Conservation (phyloP, 148 eudicot species). For the Cornus florida region DNA sequence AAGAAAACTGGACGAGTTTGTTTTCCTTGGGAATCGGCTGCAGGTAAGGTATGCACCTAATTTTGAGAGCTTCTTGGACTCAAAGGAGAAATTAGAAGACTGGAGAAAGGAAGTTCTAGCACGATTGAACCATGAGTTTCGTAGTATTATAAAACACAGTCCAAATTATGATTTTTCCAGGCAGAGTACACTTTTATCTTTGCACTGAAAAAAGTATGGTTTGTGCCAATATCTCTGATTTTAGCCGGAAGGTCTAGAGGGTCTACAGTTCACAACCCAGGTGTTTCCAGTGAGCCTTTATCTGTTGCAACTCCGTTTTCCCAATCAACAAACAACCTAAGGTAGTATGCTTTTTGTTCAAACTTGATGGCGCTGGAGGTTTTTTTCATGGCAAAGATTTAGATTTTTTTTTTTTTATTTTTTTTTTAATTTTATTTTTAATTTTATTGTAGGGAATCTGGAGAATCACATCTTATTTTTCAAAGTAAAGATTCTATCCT, state of each 20-base stretch:
- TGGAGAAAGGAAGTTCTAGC: slow-evolving; percentile 84
- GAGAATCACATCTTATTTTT: slow-evolving; percentile 27
- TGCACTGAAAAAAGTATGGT: neutral
- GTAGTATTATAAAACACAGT: no score
- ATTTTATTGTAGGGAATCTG: slow-evolving; percentile 34
- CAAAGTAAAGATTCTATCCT: slow-evolving; percentile 25
- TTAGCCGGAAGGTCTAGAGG: slow-evolving; percentile 63
- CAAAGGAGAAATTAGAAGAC: slow-evolving; percentile 81
- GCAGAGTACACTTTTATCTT: neutral
- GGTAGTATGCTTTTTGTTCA: slow-evolving; percentile 16
- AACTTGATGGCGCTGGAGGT: neutral
- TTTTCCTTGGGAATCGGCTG: slow-evolving; percentile 80
- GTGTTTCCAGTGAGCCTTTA: slow-evolving; percentile 25
- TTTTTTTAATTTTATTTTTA: no score
- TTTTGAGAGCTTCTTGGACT: slow-evolving; percentile 74
- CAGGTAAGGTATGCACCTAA: slow-evolving; percentile 85
- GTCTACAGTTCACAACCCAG: slow-evolving; percentile 18
- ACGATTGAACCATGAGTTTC: slow-evolving; percentile 57
- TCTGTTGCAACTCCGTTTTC: slow-evolving; percentile 22
- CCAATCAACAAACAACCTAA: slow-evolving; percentile 25
- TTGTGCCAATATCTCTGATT: slow-evolving; percentile 11
- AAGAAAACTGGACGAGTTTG: slow-evolving; percentile 80
- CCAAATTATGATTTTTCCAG: no score
- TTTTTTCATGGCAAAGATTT: neutral
- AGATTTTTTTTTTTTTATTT: neutral